Evolutionary conservation across 2,329 filamentous ascomycete species (phyloP), one percentile per base, ranked within the genome.

Genomic region (Ophiostoma sp.): DNA sequence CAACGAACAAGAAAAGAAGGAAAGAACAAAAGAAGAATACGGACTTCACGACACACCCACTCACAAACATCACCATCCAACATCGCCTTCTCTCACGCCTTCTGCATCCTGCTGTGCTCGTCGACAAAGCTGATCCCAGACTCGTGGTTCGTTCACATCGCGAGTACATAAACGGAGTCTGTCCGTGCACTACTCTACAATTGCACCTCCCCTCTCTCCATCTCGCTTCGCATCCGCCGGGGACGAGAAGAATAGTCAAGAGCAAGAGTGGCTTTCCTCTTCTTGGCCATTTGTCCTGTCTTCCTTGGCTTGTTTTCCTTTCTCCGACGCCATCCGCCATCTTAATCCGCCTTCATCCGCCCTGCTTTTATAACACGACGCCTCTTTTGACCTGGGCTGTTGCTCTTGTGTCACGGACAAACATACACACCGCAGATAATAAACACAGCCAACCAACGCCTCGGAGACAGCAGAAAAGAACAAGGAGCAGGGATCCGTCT

Each of bases 101-200:
- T 33, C 63, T 68, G 63, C 63, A 50, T 68, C 64, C 64, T 68
- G 64, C 25, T n/a, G 64, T 68, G 64, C 36, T 50, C 64, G 64
- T 45, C 64, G 25, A 48, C 25, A 19, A 48, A 28, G 3, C 17
- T n/a, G 9, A 45, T 64, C 36, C 39, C 64, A 28, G 42, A 36
- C 64, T 68, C 17, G 42, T 68, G 64, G 64, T 22, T 68, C 28
- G 64, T 42, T 33, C 39, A 25, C 61, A 45, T 42, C 36, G 22
- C n/a, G 36, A 45, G 12, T 36, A 45, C 36, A 66, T 66, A 66
- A 17, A 45, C 61, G 61, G 36, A 28, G 5, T n/a, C 36, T 25
- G 12, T 15, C 19, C 17, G 36, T 28, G 5, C 28, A 31, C 15
- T n/a, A 31, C 15, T 3, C 8, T 22, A 15, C 15, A 59, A 3